Percentiles rank a stretch among this genome's conserved stretches.
phyloP scores from a whole-genome alignment of 2,329 filamentous ascomycete genomes.

The Cladosporium sp. region DNA sequence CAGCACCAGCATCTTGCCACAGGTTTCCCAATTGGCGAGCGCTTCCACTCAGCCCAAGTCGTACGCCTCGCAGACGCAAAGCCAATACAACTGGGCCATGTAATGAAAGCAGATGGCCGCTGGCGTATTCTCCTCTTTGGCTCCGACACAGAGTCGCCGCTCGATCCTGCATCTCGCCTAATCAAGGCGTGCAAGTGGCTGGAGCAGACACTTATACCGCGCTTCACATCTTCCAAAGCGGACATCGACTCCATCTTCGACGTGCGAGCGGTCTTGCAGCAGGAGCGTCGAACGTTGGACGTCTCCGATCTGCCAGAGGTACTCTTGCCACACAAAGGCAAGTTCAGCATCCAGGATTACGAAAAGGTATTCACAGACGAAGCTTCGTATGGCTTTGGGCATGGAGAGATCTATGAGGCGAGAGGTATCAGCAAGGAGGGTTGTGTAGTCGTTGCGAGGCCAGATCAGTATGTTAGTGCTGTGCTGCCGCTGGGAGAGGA shows the following conservation, averaged over 20 bases:
- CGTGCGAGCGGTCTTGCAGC: constrained; percentile 42
- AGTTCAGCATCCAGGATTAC: constrained; percentile 36
- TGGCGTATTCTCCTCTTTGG: constrained; percentile 38
- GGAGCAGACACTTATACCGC: constrained; percentile 25
- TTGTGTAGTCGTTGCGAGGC: constrained; percentile 61
- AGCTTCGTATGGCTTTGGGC: constrained; percentile 40
- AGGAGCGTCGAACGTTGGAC: constrained; percentile 29
- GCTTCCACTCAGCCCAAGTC: constrained; percentile 36
- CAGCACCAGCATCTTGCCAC: constrained; percentile 33
- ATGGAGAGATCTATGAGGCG: constrained; percentile 50
- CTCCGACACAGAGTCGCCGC: constrained; percentile 23
- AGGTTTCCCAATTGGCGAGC: constrained; percentile 34
- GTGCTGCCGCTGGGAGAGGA: constrained; percentile 31
- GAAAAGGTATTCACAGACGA: constrained; percentile 51
- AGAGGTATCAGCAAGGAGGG: constrained; percentile 62
- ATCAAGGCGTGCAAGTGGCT: constrained; percentile 28
- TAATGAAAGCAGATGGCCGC: constrained; percentile 37
- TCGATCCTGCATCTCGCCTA: constrained; percentile 25
- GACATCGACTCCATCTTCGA: constrained; percentile 56
- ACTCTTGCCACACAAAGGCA: constrained; percentile 46
- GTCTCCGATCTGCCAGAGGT: constrained; percentile 45
- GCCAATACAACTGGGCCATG: constrained; percentile 37
- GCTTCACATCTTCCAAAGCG: constrained; percentile 41
- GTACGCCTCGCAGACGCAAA: constrained; percentile 38
- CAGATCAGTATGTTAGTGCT: constrained; percentile 64